Evolutionary conservation across 371 early-diverging fungal species (phyloP), one percentile per base, ranked within the genome.

Genomic region (Mucor lusitanicus): DNA sequence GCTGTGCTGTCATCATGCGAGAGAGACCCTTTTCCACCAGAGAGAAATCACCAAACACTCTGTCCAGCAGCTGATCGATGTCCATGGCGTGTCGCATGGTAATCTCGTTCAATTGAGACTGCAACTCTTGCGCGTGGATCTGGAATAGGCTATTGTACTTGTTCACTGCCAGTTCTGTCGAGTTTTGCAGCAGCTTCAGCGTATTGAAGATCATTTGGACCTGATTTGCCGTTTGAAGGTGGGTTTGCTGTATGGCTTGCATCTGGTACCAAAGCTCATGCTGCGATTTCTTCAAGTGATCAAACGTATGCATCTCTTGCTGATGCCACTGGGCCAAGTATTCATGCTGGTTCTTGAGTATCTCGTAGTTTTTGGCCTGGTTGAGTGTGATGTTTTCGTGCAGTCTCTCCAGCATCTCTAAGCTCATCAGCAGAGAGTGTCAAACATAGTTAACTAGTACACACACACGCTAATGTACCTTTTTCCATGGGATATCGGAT

Each of bases 401-500:
- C 0, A 68, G 17, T 25, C 30, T 50, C 32, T 72, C 66, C 0
- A 72, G 64, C 3, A 70, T 64, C 4, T 74, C 74, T 72, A 7
- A 21, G 46, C 46, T 25, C 50, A 30, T 28, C 17, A 33, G 33
- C 9, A 6, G 3, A 2, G 2, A 30, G 33, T 15, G 60, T 32
- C 40, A 32, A 7, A 17, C 30, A 30, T 30, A 30, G 30, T n/a
- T n/a, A n/a, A n/a, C n/a, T n/a, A n/a, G n/a, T n/a, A n/a, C n/a
- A n/a, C n/a, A n/a, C n/a, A n/a, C n/a, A n/a, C n/a, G n/a, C n/a
- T n/a, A 23, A 13, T 23, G 0, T 63, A 72, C 72, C 72, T 70
- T 68, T 69, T 37, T 74, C 70, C 25, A 70, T 40, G 13, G 74
- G 70, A 21, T 70, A 70, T 44, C 64, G 35, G 13, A 74, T 65